These are phyloP conservation scores for Azolla pinnata DNA, from an alignment of 75 land plant genomes.

Conservation along the genomic window DNA sequence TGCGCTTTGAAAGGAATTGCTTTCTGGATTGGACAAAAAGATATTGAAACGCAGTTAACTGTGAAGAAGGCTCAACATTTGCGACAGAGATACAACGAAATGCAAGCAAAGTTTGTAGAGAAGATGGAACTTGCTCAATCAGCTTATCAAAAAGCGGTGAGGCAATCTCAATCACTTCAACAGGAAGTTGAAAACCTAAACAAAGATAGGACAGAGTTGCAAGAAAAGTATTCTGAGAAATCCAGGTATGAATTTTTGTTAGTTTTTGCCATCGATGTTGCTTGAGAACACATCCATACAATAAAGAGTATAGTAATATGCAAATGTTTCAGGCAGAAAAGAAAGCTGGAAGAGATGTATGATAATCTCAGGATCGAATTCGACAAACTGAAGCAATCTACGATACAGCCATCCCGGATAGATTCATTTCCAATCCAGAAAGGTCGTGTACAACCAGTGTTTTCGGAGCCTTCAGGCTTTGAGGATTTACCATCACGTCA, in stretches of 20 bases:
- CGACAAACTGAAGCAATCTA: constrained; percentile 62
- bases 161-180: constrained; percentile 70
- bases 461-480: constrained; percentile 28
- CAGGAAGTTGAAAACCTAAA: constrained; percentile 65
- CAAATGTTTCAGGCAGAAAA: constrained; percentile 61
- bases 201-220: constrained; percentile 88
- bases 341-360: constrained; percentile 99
- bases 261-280: not conserved
- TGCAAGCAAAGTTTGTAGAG: constrained; percentile 76
- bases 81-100: constrained; percentile 71
- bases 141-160: constrained; percentile 85
- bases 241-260: constrained; percentile 38
- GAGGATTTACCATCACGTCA: constrained; percentile 13
- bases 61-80: constrained; percentile 70
- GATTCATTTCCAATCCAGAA: constrained; percentile 27
- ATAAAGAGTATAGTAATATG: not conserved
- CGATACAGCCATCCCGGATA: constrained; percentile 46
- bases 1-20: constrained; percentile 82
- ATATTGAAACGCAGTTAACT: constrained; percentile 78
- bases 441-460: constrained; percentile 42
- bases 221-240: constrained; percentile 92
- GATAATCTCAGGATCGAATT: constrained; percentile 74
- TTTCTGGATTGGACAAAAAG: constrained; percentile 92
- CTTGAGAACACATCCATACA: not conserved
- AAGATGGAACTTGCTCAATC: constrained; percentile 73